These are phyloP conservation scores for Zizania latifolia DNA, from an alignment of 176 grass and related monocot genomes.

Conservation along the genomic window DNA sequence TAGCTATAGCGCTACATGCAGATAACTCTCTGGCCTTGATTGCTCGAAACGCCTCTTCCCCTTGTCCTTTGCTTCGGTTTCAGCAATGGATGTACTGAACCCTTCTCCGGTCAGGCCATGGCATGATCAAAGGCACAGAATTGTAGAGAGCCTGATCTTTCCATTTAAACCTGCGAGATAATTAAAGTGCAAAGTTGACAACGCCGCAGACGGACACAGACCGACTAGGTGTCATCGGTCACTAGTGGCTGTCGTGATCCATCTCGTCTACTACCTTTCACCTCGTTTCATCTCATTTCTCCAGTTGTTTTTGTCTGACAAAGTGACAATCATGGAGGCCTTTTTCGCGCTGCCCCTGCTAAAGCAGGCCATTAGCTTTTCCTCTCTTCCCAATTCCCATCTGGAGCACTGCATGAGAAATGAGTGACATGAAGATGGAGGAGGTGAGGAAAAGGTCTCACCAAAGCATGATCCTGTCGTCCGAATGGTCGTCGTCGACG, in stretches of 20 bases:
- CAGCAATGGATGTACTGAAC: not conserved
- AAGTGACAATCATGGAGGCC: constrained; percentile 32
- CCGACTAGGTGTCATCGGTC: constrained; percentile 8
- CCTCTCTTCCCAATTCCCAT: not conserved
- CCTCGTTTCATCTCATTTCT: not conserved
- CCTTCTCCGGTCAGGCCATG: constrained; percentile 9
- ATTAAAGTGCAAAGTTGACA: constrained; percentile 26
- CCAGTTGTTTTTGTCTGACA: constrained; percentile 10
- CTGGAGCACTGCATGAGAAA: constrained; percentile 12
- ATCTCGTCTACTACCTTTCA: not conserved
- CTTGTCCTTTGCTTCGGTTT: not conserved
- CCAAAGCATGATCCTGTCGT: not conserved
- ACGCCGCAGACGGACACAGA: not conserved
- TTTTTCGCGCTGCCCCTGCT: constrained; percentile 23
- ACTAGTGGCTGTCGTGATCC: constrained; percentile 28
- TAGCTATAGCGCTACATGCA: too few relatives aligned
- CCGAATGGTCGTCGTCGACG: not conserved
- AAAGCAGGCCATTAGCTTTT: constrained; percentile 1
- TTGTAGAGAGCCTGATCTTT: not conserved
- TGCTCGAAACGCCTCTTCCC: constrained; percentile 2
- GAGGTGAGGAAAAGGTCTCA: too few relatives aligned
- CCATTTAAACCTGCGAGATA: not conserved
- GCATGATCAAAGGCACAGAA: constrained; percentile 15
- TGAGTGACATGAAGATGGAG: not conserved
- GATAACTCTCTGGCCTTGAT: not conserved